Conservation (phyloP, 139 green algal species). For the Dunaliella primolecta region DNA sequence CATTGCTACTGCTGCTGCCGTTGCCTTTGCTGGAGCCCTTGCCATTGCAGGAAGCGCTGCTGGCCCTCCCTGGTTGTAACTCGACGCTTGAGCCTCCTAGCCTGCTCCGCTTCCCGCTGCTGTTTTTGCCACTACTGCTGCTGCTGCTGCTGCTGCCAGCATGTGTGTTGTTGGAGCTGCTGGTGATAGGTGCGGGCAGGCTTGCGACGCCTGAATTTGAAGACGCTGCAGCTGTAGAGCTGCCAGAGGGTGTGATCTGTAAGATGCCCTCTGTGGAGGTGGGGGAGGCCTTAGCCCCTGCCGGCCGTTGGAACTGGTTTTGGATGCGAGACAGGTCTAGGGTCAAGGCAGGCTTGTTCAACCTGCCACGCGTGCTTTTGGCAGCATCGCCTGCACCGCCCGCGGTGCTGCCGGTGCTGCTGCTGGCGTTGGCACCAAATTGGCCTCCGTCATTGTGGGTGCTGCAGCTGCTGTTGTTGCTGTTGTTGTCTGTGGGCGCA, state of each 20-base stretch:
- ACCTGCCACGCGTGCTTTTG: background rate
- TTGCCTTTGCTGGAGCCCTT: background rate
- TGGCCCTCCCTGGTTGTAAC: too few relatives aligned
- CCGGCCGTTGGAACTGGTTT: background rate
- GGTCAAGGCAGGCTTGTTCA: background rate
- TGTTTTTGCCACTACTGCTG: background rate
- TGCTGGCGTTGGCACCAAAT: background rate
- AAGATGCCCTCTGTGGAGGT: background rate
- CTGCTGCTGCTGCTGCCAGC: background rate
- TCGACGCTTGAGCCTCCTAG: background rate
- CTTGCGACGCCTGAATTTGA: too few relatives aligned
- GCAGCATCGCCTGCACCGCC: background rate
- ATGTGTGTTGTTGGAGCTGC: background rate
- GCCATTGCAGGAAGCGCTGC: too few relatives aligned
- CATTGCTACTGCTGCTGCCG: background rate
- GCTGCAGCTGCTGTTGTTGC: too few relatives aligned
- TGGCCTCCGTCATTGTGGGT: too few relatives aligned
- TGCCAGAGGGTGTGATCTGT: too few relatives aligned
- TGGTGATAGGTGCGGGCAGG: background rate
- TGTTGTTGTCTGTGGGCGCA: too few relatives aligned
- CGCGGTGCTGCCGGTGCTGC: background rate
- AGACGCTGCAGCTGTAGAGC: too few relatives aligned
- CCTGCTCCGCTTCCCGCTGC: background rate
- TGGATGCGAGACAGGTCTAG: background rate
- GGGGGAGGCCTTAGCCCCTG: background rate